These are phyloP conservation scores for Neurospora crassa DNA, from an alignment of 2,329 filamentous ascomycete species.

Conservation along the genomic window DNA sequence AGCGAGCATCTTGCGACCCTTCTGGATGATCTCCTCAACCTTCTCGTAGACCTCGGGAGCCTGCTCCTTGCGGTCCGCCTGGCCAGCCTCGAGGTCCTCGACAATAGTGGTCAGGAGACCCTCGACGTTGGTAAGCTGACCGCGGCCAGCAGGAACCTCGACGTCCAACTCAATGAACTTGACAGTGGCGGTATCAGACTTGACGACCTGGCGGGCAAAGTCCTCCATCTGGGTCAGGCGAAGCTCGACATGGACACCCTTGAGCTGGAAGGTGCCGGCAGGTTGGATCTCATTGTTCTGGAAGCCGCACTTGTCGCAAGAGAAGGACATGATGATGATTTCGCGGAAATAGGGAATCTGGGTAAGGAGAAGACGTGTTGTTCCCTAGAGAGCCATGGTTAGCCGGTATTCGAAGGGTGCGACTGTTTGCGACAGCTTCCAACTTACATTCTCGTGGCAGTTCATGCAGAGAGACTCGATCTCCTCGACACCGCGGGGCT, in stretches of 20 bases:
- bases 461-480: constrained; percentile 82
- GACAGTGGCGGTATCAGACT: constrained; percentile 78
- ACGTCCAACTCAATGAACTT: constrained; percentile 86
- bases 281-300: constrained; percentile 91
- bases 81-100: constrained; percentile 71
- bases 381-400: constrained; percentile 46
- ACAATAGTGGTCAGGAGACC: constrained; percentile 72
- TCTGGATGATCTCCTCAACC: constrained; percentile 65
- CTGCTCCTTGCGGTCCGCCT: constrained; percentile 70
- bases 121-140: constrained; percentile 89
- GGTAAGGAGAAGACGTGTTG: constrained; percentile 78
- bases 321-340: constrained; percentile 94
- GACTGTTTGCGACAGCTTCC: not conserved
- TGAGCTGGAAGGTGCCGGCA: constrained; percentile 83
- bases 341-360: constrained; percentile 96
- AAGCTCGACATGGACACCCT: constrained; percentile 75
- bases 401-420: not conserved
- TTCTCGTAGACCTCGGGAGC: constrained; percentile 71
- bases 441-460: constrained; percentile 63
- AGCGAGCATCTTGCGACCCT: constrained; percentile 65
- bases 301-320: constrained; percentile 80
- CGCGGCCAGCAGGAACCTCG: constrained; percentile 83
- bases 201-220: constrained; percentile 80
- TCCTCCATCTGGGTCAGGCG: constrained; percentile 65
- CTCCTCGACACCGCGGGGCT: constrained; percentile 51